Base-by-base conservation (phyloP, 306 rosid species). In the Prunus mira region DNA sequence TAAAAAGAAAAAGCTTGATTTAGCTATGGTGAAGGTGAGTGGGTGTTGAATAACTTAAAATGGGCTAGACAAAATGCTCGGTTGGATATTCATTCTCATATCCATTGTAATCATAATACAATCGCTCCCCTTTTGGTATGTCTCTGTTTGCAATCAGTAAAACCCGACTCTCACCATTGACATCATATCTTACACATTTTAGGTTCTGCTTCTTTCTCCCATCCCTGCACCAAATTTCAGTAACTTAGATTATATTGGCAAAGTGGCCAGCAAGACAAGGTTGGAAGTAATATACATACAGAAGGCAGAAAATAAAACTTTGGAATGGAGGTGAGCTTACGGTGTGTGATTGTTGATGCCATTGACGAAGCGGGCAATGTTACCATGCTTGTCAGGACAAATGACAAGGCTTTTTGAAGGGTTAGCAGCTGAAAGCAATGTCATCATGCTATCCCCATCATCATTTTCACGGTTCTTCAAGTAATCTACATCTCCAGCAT, bases 391-490 rank as follows among this genome's bases (percentile, higher is more conserved):
- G 81, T 96, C 97, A 6, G 99, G 99, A 86, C 96, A 96, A 78
- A 96, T 82, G 77, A 96, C 97, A 46, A 96, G 93, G 72, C 87
- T 89, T 74, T 75, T 65, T 68, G 90, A 91, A 76, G 97, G 88
- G 71, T 82, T 75, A 22, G 91, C 73, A 32, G 99, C 91, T 71
- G 87, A 87, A 61, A 96, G 88, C 82, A 96, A 85, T 32, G 98
- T 96, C 99, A 96, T 96, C 71, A 93, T 96, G 88, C 99, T 96
- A 83, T 96, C 99, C 9, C 98, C 98, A 66, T 84, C 93, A 70
- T 92, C 97, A 60, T 87, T 79, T 86, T 92, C 96, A 47, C 99
- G 91, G 51, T 86, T 90, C 89, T 81, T 87, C 70, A 96, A 82
- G 84, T 71, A 91, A 83, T 96, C 99, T 12, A 96, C 99, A 84